phyloP scores from a whole-genome alignment of 805 yeast genomes.

The Dipodascus geniculatus region DNA sequence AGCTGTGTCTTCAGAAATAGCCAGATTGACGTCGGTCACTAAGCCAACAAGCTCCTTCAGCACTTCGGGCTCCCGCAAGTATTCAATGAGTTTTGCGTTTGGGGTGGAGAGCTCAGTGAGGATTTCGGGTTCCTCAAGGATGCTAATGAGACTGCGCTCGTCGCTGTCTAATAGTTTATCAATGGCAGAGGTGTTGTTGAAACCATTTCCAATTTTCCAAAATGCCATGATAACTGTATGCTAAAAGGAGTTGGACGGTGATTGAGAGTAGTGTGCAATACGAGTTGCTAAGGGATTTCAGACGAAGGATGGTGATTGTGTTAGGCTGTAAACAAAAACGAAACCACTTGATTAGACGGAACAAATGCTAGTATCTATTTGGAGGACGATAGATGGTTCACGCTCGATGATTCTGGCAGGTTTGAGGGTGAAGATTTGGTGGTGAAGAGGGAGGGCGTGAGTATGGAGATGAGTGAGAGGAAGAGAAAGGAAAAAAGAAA shows the following conservation, averaged over 20 bases:
- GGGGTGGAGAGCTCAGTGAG: slow-evolving; percentile 63
- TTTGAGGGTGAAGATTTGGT: too few species aligned
- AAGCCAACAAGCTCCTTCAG: slow-evolving; percentile 44
- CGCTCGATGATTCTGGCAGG: too few species aligned
- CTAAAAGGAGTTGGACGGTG: not conserved
- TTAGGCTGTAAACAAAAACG: not conserved
- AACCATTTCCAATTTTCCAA: slow-evolving; percentile 53
- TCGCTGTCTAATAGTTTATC: slow-evolving; percentile 38
- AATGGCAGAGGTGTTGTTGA: slow-evolving; percentile 42
- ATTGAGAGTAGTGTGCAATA: too few species aligned
- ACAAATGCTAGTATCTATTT: too few species aligned
- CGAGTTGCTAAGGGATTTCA: not conserved
- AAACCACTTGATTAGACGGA: too few species aligned
- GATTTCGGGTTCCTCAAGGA: slow-evolving; percentile 65
- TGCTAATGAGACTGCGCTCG: slow-evolving; percentile 33
- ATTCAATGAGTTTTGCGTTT: slow-evolving; percentile 65
- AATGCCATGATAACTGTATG: slow-evolving; percentile 31
- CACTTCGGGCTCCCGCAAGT: slow-evolving; percentile 67
- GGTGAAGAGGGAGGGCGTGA: too few species aligned
- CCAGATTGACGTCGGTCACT: slow-evolving; percentile 7
- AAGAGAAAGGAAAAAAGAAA: not conserved
- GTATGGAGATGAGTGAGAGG: not conserved
- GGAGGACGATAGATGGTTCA: too few species aligned
- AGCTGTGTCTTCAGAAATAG: not conserved
- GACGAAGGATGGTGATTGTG: not conserved